Percentiles rank a stretch among this genome's conserved stretches.
Conservation (phyloP, 2,329 filamentous ascomycete species). For the Proliferodiscus dingleyae region DNA sequence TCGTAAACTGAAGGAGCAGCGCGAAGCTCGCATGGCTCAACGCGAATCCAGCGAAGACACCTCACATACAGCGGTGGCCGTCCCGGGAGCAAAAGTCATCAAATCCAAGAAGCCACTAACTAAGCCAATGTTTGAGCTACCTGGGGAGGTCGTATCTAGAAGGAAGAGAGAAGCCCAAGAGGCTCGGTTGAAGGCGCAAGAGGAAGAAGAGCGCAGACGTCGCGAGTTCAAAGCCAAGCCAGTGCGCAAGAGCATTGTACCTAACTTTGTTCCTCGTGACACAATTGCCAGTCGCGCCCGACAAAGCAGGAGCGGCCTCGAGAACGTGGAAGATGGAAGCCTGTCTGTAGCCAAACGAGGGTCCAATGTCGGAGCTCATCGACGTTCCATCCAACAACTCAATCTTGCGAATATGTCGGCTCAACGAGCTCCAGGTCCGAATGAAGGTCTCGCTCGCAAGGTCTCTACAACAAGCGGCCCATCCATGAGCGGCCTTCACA, state of each 20-base stretch:
- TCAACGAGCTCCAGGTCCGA: slow-evolving; percentile 23
- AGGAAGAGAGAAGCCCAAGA: slow-evolving; percentile 50
- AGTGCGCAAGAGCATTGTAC: slow-evolving; percentile 40
- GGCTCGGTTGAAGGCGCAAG: slow-evolving; percentile 49
- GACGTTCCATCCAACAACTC: slow-evolving; percentile 31
- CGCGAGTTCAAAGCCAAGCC: slow-evolving; percentile 62
- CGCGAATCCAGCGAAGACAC: slow-evolving; percentile 33
- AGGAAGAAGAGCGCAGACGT: slow-evolving; percentile 54
- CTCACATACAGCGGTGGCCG: slow-evolving; percentile 33
- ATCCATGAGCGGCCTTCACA: slow-evolving; percentile 22
- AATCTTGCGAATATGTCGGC: slow-evolving; percentile 29
- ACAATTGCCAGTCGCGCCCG: slow-evolving; percentile 54
- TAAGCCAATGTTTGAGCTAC: slow-evolving; percentile 55
- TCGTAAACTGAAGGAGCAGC: slow-evolving; percentile 52
- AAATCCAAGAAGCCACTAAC: slow-evolving; percentile 50
- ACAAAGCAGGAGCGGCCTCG: slow-evolving; percentile 40
- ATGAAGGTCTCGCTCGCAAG: slow-evolving; percentile 17
- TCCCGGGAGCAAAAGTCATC: slow-evolving; percentile 37
- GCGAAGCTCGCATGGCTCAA: slow-evolving; percentile 48
- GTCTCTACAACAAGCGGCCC: slow-evolving; percentile 19
- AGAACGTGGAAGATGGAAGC: slow-evolving; percentile 18
- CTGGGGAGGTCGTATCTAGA: slow-evolving; percentile 52
- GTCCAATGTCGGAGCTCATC: slow-evolving; percentile 29
- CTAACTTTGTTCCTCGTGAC: slow-evolving; percentile 43
- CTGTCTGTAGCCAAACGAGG: slow-evolving; percentile 26